Evolutionary conservation across 2,329 filamentous ascomycete species (phyloP).

Genomic region (Pezicula carpinea): DNA sequence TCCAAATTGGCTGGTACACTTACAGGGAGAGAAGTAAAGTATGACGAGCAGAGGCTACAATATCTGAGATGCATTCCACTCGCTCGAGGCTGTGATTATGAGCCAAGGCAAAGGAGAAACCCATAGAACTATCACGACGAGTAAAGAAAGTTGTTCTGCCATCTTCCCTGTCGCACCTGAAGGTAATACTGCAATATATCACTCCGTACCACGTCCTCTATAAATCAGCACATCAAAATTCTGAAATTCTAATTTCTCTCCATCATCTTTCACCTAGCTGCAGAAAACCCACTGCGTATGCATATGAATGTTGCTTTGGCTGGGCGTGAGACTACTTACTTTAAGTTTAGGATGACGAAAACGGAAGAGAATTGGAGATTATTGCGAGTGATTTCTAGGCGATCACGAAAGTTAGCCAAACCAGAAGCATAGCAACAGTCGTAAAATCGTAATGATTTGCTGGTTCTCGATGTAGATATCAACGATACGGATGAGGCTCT

Average conservation of each 20-base stretch:
- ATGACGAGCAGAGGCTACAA: constrained; percentile 25
- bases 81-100: constrained; percentile 26
- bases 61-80: constrained; percentile 25
- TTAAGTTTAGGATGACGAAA: constrained; percentile 11
- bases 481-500: background rate
- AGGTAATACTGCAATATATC: constrained; percentile 32
- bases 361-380: constrained; percentile 5
- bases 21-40: constrained; percentile 30
- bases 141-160: background rate
- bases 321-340: constrained; percentile 27
- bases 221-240: constrained; percentile 32
- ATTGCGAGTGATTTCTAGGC: too few relatives aligned
- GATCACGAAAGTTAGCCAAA: background rate
- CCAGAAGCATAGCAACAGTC: background rate
- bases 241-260: constrained; percentile 31
- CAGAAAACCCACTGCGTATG: constrained; percentile 31
- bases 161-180: constrained; percentile 13
- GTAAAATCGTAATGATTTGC: background rate
- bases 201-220: constrained; percentile 32
- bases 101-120: constrained; percentile 13
- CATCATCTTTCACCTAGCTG: constrained; percentile 31
- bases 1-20: constrained; percentile 18
- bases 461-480: background rate
- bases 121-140: background rate
- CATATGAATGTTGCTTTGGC: constrained; percentile 32